Evolutionary conservation across 108 stramenopile species (phyloP), one percentile per base, ranked within the genome.

Genomic region (Phaeodactylum tricornutum): DNA sequence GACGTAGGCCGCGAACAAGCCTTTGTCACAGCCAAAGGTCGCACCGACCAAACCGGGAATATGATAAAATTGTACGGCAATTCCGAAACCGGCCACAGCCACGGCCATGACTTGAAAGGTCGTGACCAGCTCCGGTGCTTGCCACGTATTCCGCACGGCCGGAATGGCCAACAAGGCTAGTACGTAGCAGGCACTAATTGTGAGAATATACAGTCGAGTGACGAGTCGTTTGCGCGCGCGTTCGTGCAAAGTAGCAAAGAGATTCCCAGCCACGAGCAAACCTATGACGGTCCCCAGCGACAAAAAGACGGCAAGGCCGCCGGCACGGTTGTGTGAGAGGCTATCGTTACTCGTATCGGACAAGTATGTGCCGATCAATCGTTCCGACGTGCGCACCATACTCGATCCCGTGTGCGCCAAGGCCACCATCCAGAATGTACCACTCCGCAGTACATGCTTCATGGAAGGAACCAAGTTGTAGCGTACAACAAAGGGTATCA

Each of bases 361-460:
- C 45, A 66, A 83, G 51, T 89, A 89, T 3, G 79, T 70, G 7
- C 74, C 77, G 11, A 89, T 50, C 21, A 89, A 62, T 4, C 80
- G 71, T 43, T 76, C 78, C 0, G 78, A 77, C 12, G 72, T 62
- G 28, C 75, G 72, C 3, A 81, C 78, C 67, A 80, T 75, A 8
- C 69, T 63, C 2, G 75, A 75, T 4, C 80, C 87, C 22, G 80
- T 62, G 53, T 89, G 87, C 3, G 82, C 87, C 28, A 81, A 50
- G 8, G 87, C 77, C 15, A 89, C 67, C 43, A 72, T 59, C 82
- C 83, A 89, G 57, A 89, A 89, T 23, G 78, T 74, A 1, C 75
- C 69, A 41, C 72, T 82, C 27, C 34, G 30, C 1, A 84, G 57
- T 2, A 84, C 67, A 38, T 52, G 61, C 25, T 64, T 39, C 12